These are phyloP conservation scores for Wickerhamiella siamensis DNA, from an alignment of 805 yeast genomes.

Conservation along the genomic window DNA sequence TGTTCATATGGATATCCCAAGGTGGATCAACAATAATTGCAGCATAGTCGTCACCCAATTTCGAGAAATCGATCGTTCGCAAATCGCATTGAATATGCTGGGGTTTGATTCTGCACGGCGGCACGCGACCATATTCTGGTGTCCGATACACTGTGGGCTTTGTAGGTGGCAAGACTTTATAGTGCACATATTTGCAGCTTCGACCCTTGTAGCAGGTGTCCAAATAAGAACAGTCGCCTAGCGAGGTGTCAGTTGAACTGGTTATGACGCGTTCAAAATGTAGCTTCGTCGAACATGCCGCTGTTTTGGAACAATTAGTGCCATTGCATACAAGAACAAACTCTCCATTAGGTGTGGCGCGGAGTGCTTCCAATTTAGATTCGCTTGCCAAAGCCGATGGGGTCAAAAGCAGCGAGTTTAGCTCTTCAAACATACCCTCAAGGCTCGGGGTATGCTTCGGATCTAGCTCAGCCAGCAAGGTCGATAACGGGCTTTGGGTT, in stretches of 20 bases:
- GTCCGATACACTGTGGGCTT: conserved; percentile 1
- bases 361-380: neutral
- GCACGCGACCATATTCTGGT: conserved; percentile 17
- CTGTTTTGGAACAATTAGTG: neutral
- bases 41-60: conserved; percentile 68
- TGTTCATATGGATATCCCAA: conserved; percentile 89
- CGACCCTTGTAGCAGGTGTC: conserved; percentile 86
- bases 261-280: conserved; percentile 24
- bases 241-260: conserved; percentile 45
- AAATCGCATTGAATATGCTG: conserved; percentile 89
- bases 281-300: conserved; percentile 12
- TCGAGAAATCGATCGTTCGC: conserved; percentile 49
- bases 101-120: conserved; percentile 26
- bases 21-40: conserved; percentile 82
- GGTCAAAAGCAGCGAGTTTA: neutral
- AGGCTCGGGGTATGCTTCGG: neutral
- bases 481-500: neutral
- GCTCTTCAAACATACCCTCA: neutral
- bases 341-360: neutral
- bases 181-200: conserved; percentile 71
- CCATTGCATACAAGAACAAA: conserved; percentile 4
- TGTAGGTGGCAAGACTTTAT: conserved; percentile 20
- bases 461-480: neutral
- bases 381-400: neutral
- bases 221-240: conserved; percentile 87